These are phyloP conservation scores for Candida saitoana DNA, from an alignment of 805 yeast genomes.

Conservation along the genomic window DNA sequence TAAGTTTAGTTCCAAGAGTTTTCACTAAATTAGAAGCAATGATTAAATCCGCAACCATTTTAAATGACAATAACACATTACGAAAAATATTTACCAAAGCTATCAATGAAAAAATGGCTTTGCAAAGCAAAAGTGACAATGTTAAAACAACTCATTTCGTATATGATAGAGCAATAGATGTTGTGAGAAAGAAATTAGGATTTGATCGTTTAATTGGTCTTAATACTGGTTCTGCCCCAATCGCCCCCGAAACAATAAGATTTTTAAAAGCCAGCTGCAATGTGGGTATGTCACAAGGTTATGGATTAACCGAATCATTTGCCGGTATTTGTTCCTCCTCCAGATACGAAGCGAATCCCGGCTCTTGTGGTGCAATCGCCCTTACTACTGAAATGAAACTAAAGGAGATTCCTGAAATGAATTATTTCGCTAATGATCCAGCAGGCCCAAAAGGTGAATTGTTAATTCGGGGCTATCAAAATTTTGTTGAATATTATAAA, in stretches of 20 bases:
- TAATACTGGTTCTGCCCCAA: constrained; percentile 62
- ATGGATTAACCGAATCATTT: constrained; percentile 66
- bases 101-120: constrained; percentile 19
- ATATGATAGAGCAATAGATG: constrained; percentile 27
- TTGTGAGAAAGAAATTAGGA: constrained; percentile 30
- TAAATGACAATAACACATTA: not conserved
- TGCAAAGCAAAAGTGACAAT: constrained; percentile 46
- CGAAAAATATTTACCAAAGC: not conserved
- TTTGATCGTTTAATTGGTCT: constrained; percentile 25
- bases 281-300: constrained; percentile 60
- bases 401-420: constrained; percentile 64
- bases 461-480: constrained; percentile 52
- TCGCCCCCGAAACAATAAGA: constrained; percentile 55
- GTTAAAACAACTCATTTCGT: constrained; percentile 31
- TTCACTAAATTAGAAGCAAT: not conserved
- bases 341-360: constrained; percentile 41
- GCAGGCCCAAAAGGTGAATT: constrained; percentile 49
- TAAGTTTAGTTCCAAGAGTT: not conserved
- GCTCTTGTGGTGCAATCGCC: constrained; percentile 60
- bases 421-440: constrained; percentile 33
- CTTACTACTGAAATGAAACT: constrained; percentile 50
- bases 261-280: constrained; percentile 62
- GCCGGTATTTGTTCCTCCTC: constrained; percentile 47
- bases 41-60: constrained; percentile 1
- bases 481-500: constrained; percentile 49